These are phyloP conservation scores for Isoetes taiwanensis DNA, from an alignment of 75 land plant species.

Conservation along the genomic window DNA sequence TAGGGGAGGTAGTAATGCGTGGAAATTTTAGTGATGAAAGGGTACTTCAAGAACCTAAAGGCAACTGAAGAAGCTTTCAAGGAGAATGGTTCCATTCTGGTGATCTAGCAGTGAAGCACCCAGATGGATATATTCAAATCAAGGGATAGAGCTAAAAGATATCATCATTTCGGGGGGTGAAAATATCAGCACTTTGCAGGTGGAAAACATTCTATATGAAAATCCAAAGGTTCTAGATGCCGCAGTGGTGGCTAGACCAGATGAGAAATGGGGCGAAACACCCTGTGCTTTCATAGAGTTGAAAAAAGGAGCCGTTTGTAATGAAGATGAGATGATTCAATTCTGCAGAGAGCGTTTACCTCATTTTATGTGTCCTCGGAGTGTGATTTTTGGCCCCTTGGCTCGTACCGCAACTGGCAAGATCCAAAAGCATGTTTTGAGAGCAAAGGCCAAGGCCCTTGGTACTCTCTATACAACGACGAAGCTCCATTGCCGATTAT, in stretches of 20 bases:
- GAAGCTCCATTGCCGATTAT: too few relatives aligned
- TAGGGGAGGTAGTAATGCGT: slow-evolving; percentile 79
- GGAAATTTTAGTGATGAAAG: slow-evolving; percentile 90
- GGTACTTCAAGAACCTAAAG: slow-evolving; percentile 81
- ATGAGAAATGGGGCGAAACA: slow-evolving; percentile 81
- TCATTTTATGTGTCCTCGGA: slow-evolving; percentile 72
- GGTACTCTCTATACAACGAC: slow-evolving; percentile 34
- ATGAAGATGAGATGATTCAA: slow-evolving; percentile 42
- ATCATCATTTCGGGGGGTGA: slow-evolving; percentile 91
- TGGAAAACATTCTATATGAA: slow-evolving; percentile 46
- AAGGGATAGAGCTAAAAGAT: slow-evolving; percentile 88
- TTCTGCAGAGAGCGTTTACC: slow-evolving; percentile 51
- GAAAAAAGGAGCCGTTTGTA: slow-evolving; percentile 19
- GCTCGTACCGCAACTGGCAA: slow-evolving; percentile 89
- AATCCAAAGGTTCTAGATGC: slow-evolving; percentile 64
- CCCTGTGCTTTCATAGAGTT: slow-evolving; percentile 84
- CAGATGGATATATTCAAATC: slow-evolving; percentile 77
- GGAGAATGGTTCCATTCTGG: slow-evolving; percentile 90
- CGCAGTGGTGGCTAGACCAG: slow-evolving; percentile 71
- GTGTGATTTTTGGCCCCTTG: slow-evolving; percentile 65
- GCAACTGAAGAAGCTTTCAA: slow-evolving; percentile 62
- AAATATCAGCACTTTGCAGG: slow-evolving; percentile 82
- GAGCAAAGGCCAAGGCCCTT: slow-evolving; percentile 57
- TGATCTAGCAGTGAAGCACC: slow-evolving; percentile 76
- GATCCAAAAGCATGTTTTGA: slow-evolving; percentile 63